Evolutionary conservation across 495 filamentous ascomycete genomes (phyloP).

Genomic region (Penicillium dipodomyicola): DNA sequence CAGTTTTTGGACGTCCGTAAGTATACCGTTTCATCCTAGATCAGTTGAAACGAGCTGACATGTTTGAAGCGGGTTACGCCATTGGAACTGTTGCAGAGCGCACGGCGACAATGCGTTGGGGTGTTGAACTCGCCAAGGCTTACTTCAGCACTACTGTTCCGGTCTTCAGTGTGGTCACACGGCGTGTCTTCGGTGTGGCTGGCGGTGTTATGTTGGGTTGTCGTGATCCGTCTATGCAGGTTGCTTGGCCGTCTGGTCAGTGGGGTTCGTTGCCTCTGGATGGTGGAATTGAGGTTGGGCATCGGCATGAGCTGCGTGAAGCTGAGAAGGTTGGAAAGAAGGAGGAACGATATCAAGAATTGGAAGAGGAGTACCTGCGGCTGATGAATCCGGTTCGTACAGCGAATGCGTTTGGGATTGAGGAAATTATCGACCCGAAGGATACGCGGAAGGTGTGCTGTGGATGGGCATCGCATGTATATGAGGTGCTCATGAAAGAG

Average conservation of each 20-base stretch:
- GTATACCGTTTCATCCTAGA: conserved; percentile 12
- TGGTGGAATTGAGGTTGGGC: conserved; percentile 61
- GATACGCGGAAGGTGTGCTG: conserved; percentile 53
- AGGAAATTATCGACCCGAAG: conserved; percentile 63
- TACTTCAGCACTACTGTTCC: conserved; percentile 60
- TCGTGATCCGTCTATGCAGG: conserved; percentile 56
- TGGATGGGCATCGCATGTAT: conserved; percentile 55
- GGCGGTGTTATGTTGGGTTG: conserved; percentile 61
- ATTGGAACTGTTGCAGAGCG: conserved; percentile 61
- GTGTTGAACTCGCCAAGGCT: conserved; percentile 55
- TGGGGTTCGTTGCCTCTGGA: conserved; percentile 60
- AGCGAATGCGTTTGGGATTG: conserved; percentile 61
- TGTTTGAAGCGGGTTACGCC: conserved; percentile 51
- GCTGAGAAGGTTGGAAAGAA: conserved; percentile 49
- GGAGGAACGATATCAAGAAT: conserved; percentile 49
- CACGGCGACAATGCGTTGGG: conserved; percentile 62
- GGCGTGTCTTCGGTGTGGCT: conserved; percentile 59
- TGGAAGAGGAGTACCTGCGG: conserved; percentile 57
- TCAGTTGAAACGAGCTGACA: conserved; percentile 2
- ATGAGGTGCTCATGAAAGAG: conserved; percentile 47
- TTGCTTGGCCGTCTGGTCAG: conserved; percentile 61
- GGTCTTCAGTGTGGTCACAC: conserved; percentile 57
- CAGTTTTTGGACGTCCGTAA: conserved; percentile 61
- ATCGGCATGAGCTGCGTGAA: conserved; percentile 56
- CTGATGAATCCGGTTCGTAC: conserved; percentile 64